Evolutionary conservation across 108 stramenopile species (phyloP).

Genomic region (Mayamaea pseudoterrestris): DNA sequence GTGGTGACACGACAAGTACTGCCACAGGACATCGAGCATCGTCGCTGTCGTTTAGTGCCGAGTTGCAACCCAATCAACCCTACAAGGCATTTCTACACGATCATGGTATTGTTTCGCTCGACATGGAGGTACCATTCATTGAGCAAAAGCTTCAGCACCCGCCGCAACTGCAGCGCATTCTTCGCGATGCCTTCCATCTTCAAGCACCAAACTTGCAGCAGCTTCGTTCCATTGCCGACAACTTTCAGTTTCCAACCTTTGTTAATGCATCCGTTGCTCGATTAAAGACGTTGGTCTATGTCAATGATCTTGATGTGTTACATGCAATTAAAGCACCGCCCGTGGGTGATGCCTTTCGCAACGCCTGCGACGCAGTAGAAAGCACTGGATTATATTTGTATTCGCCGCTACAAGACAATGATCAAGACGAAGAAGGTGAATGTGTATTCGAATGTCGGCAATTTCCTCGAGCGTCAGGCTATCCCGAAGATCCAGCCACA

Average conservation of each 20-base stretch:
- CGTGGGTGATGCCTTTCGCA: slow-evolving; percentile 11
- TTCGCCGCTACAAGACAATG: slow-evolving; percentile 2
- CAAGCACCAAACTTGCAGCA: not conserved
- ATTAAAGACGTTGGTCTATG: slow-evolving; percentile 50
- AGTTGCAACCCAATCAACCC: slow-evolving; percentile 2
- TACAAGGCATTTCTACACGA: not conserved
- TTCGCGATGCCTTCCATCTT: slow-evolving; percentile 1
- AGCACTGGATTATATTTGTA: slow-evolving; percentile 57
- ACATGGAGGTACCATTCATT: not conserved
- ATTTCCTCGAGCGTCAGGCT: slow-evolving; percentile 25
- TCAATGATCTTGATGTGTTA: slow-evolving; percentile 28
- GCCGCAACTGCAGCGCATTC: not conserved
- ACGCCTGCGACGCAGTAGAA: slow-evolving; percentile 34
- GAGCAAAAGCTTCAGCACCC: not conserved
- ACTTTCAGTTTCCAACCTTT: slow-evolving; percentile 31
- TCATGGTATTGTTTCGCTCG: slow-evolving; percentile 3
- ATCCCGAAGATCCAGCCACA: slow-evolving; percentile 68
- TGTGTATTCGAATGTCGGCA: slow-evolving; percentile 7
- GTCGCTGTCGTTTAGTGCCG: no score
- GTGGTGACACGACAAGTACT: not conserved
- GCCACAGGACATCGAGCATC: no score
- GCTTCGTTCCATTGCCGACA: not conserved
- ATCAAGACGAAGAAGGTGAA: no score
- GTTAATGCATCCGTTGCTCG: slow-evolving; percentile 45
- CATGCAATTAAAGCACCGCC: slow-evolving; percentile 14